Percentiles rank a stretch among this genome's conserved stretches.
Conservation (phyloP, 306 rosid species). For the Vigna hirtella region DNA sequence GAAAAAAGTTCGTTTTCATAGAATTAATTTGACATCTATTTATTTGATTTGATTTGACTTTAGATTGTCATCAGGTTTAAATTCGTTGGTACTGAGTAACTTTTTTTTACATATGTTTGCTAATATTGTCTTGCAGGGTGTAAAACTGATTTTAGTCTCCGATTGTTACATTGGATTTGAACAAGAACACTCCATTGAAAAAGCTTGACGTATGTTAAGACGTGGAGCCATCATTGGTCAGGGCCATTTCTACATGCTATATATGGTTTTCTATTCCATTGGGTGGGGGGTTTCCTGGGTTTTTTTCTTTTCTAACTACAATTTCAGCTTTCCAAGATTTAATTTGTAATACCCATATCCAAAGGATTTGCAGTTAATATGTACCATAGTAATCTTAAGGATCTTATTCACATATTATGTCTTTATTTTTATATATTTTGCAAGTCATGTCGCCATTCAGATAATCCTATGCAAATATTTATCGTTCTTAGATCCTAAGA, state of each 20-base stretch:
- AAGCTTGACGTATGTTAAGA: constrained; percentile 16
- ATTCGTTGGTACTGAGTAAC: constrained; percentile 27
- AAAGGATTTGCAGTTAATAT: neutral
- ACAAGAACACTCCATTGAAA: constrained; percentile 71
- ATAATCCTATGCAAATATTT: neutral
- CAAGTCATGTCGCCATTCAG: neutral
- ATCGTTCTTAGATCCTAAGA: neutral
- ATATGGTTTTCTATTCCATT: too few relatives aligned
- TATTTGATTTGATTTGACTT: constrained; percentile 4
- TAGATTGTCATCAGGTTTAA: neutral
- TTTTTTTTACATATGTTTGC: constrained; percentile 1
- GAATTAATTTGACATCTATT: constrained; percentile 18
- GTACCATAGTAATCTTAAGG: neutral
- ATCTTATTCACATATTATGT: neutral
- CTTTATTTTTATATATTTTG: neutral
- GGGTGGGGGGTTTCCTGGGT: too few relatives aligned
- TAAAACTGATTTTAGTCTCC: constrained; percentile 78
- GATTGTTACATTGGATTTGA: constrained; percentile 93
- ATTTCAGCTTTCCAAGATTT: neutral
- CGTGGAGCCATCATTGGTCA: neutral
- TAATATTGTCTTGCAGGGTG: constrained; percentile 57
- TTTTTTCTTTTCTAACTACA: neutral
- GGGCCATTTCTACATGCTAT: neutral
- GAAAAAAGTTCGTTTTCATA: constrained; percentile 25
- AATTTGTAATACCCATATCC: neutral